These are phyloP conservation scores for Geum urbanum DNA, from an alignment of 306 rosid species.

Conservation along the genomic window DNA sequence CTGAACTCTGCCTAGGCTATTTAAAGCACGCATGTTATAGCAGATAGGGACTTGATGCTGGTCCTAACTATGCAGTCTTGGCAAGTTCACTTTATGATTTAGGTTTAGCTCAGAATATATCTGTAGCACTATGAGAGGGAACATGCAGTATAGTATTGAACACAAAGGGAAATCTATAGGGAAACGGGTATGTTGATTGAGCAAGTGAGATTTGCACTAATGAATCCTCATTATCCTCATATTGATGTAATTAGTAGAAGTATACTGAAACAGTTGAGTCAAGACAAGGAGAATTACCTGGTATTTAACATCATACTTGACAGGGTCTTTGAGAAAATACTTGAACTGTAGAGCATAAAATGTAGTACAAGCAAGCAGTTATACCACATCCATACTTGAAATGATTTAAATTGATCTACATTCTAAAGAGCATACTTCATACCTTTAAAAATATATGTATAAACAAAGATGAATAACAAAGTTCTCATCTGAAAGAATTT, in stretches of 20 bases:
- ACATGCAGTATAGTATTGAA: background rate
- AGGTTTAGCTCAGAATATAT: background rate
- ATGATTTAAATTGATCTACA: background rate
- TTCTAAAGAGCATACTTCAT: background rate
- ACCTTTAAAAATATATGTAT: background rate
- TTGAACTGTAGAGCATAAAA: slow-evolving; percentile 36
- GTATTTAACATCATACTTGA: slow-evolving; percentile 57
- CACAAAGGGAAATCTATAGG: background rate
- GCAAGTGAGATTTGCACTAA: background rate
- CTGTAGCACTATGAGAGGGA: background rate
- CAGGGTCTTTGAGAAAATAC: slow-evolving; percentile 63
- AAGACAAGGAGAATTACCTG: slow-evolving; percentile 33
- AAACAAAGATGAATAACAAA: background rate
- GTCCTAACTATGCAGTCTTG: background rate
- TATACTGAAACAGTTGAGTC: background rate
- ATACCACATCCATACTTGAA: background rate
- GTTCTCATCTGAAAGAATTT: background rate
- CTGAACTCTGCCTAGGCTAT: too few species aligned
- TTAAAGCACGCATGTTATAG: background rate
- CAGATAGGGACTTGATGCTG: background rate
- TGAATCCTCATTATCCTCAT: background rate
- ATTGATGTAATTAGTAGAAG: background rate
- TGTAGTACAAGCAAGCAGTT: background rate
- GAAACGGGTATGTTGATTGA: background rate
- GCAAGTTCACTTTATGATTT: background rate